A percentile compares a stretch with the other conserved stretches of the same genome.
phyloP scores from a whole-genome alignment of 495 filamentous ascomycete genomes.

The Collariella sp. region DNA sequence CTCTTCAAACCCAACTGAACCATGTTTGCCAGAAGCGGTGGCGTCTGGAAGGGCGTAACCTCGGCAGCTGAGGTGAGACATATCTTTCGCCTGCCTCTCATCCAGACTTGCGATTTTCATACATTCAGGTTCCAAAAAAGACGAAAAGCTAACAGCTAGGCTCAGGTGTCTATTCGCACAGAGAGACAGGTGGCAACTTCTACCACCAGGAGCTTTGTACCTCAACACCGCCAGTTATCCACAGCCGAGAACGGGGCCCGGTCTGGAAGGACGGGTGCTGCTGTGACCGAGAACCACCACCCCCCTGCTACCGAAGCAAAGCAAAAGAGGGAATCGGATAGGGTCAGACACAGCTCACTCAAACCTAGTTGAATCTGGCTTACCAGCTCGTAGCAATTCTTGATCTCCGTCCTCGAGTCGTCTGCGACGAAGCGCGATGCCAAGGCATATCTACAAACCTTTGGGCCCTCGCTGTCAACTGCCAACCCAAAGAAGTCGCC shows the following conservation, averaged over 20 bases:
- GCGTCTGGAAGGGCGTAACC: constrained; percentile 20
- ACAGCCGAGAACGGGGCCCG: constrained; percentile 12
- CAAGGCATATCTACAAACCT: constrained; percentile 74
- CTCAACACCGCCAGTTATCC: constrained; percentile 8
- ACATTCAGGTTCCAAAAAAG: not conserved
- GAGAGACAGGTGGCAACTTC: not conserved
- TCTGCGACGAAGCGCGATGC: constrained; percentile 87
- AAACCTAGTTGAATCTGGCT: not conserved
- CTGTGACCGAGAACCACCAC: constrained; percentile 15
- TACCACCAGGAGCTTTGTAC: not conserved
- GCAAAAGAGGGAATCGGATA: constrained; percentile 35
- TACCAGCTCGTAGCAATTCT: constrained; percentile 57
- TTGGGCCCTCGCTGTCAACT: constrained; percentile 39
- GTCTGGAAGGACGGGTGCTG: not conserved
- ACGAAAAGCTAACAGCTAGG: not conserved
- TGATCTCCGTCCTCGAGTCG: constrained; percentile 71
- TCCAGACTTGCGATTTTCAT: not conserved
- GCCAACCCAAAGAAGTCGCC: constrained; percentile 3
- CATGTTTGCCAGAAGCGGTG: constrained; percentile 16
- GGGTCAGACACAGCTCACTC: constrained; percentile 19
- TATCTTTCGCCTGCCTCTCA: not conserved
- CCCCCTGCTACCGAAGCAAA: constrained; percentile 35
- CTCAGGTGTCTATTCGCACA: not conserved
- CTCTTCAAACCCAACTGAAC: not conserved
- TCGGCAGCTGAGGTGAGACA: constrained; percentile 19